phyloP scores from a whole-genome alignment of 1,139 yeast species.

The Hansenula sp. region DNA sequence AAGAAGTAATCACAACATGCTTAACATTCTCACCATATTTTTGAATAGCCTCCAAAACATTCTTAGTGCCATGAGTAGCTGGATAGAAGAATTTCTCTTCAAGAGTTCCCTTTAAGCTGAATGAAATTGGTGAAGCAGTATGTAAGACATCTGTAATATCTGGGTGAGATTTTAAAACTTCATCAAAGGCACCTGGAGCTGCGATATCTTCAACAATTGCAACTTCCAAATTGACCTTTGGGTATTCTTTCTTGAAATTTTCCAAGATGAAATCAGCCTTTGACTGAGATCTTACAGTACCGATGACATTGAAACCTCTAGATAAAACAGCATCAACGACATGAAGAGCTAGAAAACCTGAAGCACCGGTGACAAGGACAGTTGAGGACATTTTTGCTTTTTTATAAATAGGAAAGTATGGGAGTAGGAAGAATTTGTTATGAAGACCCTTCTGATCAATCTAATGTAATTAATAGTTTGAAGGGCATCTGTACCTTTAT shows the following conservation, averaged over 20 bases:
- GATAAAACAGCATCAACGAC: slow-evolving; percentile 29
- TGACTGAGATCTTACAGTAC: slow-evolving; percentile 46
- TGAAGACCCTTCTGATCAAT: too few species aligned
- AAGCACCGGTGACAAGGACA: slow-evolving; percentile 48
- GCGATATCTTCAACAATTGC: slow-evolving; percentile 41
- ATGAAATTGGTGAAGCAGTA: slow-evolving; percentile 48
- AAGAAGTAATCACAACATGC: slow-evolving; percentile 52
- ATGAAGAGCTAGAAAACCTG: slow-evolving; percentile 49
- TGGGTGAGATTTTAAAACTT: slow-evolving; percentile 35
- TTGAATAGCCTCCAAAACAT: slow-evolving; percentile 35
- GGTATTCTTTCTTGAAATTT: slow-evolving; percentile 32
- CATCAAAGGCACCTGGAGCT: slow-evolving; percentile 37
- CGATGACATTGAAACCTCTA: slow-evolving; percentile 50
- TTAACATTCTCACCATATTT: slow-evolving; percentile 29
- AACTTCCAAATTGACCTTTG: slow-evolving; percentile 40
- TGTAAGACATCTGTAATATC: slow-evolving; percentile 36
- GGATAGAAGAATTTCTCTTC: slow-evolving; percentile 15
- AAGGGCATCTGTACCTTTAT: too few species aligned
- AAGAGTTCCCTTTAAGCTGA: slow-evolving; percentile 24
- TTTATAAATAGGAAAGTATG: too few species aligned
- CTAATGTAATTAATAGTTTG: too few species aligned
- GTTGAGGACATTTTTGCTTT: too few species aligned
- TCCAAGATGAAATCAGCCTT: too few species aligned
- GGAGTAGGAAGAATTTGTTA: too few species aligned
- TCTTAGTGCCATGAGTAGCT: slow-evolving; percentile 43